A percentile compares a stretch with the other conserved stretches of the same genome.
These are phyloP conservation scores for Debaryomycetaceae sp. DNA, from an alignment of 1,139 yeast species.

Conservation along the genomic window DNA sequence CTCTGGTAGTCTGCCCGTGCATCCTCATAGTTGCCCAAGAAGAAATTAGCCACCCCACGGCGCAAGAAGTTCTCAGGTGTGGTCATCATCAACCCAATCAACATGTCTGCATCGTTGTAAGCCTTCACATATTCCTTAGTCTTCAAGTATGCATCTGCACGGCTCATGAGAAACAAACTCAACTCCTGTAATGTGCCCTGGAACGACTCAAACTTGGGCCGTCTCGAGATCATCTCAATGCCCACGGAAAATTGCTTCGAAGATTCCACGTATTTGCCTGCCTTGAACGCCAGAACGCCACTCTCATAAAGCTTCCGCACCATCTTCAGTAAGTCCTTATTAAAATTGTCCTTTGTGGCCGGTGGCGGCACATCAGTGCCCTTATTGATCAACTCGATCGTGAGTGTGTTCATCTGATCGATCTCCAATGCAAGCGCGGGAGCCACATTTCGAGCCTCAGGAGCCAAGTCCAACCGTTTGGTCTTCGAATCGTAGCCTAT, in stretches of 20 bases:
- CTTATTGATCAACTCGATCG: conserved; percentile 55
- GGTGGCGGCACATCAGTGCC: conserved; percentile 72
- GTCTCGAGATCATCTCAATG: conserved; percentile 72
- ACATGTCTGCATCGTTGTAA: conserved; percentile 74
- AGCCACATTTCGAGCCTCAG: conserved; percentile 16
- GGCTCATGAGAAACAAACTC: conserved; percentile 65
- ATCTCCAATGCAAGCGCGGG: conserved; percentile 46
- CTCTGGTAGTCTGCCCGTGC: conserved; percentile 77
- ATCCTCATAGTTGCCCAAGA: conserved; percentile 65
- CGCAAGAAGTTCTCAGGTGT: conserved; percentile 80
- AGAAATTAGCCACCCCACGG: conserved; percentile 70
- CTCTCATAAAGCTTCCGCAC: conserved; percentile 71
- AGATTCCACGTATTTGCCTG: conserved; percentile 66
- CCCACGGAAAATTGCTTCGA: conserved; percentile 72
- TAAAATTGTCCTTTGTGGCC: conserved; percentile 49
- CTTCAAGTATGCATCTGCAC: conserved; percentile 80
- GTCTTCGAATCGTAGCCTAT: conserved; percentile 27
- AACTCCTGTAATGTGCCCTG: conserved; percentile 78
- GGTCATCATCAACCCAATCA: conserved; percentile 59
- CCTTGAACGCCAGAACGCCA: conserved; percentile 63
- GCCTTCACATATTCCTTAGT: conserved; percentile 68
- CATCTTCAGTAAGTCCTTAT: conserved; percentile 60
- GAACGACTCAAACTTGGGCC: conserved; percentile 86
- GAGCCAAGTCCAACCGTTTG: conserved; percentile 25
- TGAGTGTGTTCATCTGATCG: conserved; percentile 61